Base-by-base conservation (phyloP, 495 filamentous ascomycete species). In the Hypoxylon subgilvum region DNA sequence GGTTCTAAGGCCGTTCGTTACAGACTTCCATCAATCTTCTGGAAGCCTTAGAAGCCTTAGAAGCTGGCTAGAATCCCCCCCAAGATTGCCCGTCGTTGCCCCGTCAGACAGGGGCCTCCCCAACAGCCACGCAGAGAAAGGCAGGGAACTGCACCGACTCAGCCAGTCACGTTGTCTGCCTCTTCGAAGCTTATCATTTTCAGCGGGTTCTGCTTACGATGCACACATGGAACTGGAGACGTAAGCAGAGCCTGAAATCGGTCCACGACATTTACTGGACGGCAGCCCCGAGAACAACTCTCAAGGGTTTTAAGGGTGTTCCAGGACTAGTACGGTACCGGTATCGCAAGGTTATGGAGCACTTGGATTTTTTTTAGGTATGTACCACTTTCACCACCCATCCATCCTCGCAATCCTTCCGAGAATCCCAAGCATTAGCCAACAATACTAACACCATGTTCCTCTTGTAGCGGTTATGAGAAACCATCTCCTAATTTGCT, bases 1-100 rank as follows among this genome's bases (percentile, higher is more conserved):
- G 10, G 32, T 35, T 62, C 39, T 28, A 36, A 31, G 28, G 18
- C 13, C 27, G 21, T 57, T 61, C 57, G 46, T 28, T 57, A 66
- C 45, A 55, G 39, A 62, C 68, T 70, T 70, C 68, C 36, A 67
- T 68, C 40, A 60, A 56, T n/a, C 53, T 70, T 66, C 65, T 62
- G 40, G 68, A 70, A 70, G 58, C 52, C 55, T 58, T 49, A 16
- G 45, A 51, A 27, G 54, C 35, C 40, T 52, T 67, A 51, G 47
- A 69, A 63, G 56, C 51, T 50, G 44, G 55, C 63, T 57, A 59
- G 61, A 65, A 65, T 53, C 46, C 56, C 54, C 50, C 19, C 17
- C 31, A 43, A 43, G 22, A 36, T 32, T 25, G 39, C 52, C 28
- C 53, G 41, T 42, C 53, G 53, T 63, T 58, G 61, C 52, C 49